Evolutionary conservation across 2,329 filamentous ascomycete species (phyloP).

Genomic region (Aspergillus fumigatiaffinis): DNA sequence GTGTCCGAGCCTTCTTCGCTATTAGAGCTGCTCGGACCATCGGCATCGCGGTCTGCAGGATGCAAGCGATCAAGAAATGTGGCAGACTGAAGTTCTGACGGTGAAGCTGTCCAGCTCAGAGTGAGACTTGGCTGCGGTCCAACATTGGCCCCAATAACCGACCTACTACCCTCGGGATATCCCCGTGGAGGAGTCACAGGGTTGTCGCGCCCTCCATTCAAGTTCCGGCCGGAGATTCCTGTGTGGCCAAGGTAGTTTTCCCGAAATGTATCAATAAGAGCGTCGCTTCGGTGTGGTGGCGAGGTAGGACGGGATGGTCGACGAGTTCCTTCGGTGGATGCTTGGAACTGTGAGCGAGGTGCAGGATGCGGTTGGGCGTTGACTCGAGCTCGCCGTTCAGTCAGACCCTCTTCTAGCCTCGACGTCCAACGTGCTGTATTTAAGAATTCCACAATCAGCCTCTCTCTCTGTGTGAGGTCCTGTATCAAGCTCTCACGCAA

Average conservation of each 20-base stretch:
- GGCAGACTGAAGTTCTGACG: slow-evolving; percentile 34
- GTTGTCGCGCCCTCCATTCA: slow-evolving; percentile 35
- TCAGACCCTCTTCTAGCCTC: slow-evolving; percentile 27
- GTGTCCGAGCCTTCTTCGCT: slow-evolving; percentile 17
- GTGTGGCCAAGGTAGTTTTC: slow-evolving; percentile 28
- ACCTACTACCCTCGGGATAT: slow-evolving; percentile 17
- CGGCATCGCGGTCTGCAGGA: slow-evolving; percentile 16
- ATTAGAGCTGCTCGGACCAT: slow-evolving; percentile 19
- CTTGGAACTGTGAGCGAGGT: slow-evolving; percentile 24
- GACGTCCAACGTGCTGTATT: slow-evolving; percentile 40
- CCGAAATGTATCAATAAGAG: slow-evolving; percentile 27
- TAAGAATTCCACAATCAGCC: slow-evolving; percentile 42
- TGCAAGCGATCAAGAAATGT: slow-evolving; percentile 19
- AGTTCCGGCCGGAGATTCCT: slow-evolving; percentile 21
- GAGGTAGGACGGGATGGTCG: slow-evolving; percentile 32
- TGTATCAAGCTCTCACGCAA: slow-evolving; percentile 35
- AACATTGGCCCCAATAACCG: slow-evolving; percentile 19
- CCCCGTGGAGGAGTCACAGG: slow-evolving; percentile 41
- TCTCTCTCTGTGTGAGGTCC: slow-evolving; percentile 40
- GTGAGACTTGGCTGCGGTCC: slow-evolving; percentile 33
- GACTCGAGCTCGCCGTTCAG: slow-evolving; percentile 27
- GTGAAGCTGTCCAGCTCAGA: slow-evolving; percentile 40
- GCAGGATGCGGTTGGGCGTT: slow-evolving; percentile 24
- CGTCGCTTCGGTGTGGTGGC: slow-evolving; percentile 26
- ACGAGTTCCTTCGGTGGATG: slow-evolving; percentile 28